A percentile compares a stretch with the other conserved stretches of the same genome.
phyloP scores from a whole-genome alignment of 1,139 yeast species.

The Diutina ranongensis region DNA sequence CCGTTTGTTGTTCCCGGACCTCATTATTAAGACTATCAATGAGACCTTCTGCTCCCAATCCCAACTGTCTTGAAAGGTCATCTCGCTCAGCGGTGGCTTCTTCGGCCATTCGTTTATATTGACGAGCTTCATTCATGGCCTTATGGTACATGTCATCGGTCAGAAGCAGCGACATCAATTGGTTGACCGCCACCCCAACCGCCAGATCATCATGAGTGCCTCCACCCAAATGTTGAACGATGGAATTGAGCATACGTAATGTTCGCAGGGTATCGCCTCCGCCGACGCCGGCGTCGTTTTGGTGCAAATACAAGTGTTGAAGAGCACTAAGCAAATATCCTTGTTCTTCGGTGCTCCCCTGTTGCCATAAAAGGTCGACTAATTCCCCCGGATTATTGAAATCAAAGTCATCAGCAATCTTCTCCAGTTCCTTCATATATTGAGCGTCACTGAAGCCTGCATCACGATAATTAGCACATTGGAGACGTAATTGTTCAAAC shows the following conservation, averaged over 20 bases:
- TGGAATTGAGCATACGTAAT: slow-evolving; percentile 69
- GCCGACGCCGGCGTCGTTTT: slow-evolving; percentile 43
- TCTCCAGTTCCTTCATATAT: slow-evolving; percentile 48
- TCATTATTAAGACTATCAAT: slow-evolving; percentile 63
- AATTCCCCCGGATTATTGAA: slow-evolving; percentile 70
- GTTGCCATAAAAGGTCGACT: slow-evolving; percentile 56
- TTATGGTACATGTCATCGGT: slow-evolving; percentile 85
- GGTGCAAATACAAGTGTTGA: slow-evolving; percentile 73
- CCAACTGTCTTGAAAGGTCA: slow-evolving; percentile 58
- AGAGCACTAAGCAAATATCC: slow-evolving; percentile 65
- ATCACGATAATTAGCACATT: slow-evolving; percentile 53
- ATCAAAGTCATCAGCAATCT: slow-evolving; percentile 49
- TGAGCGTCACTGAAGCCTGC: slow-evolving; percentile 62
- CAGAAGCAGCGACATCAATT: slow-evolving; percentile 64
- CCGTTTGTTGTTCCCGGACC: slow-evolving; percentile 60
- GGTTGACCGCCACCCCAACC: slow-evolving; percentile 73
- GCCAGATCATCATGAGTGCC: slow-evolving; percentile 55
- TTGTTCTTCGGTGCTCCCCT: slow-evolving; percentile 63
- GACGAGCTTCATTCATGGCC: slow-evolving; percentile 65
- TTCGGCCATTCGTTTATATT: slow-evolving; percentile 54
- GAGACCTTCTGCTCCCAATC: slow-evolving; percentile 77
- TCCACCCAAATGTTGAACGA: slow-evolving; percentile 53
- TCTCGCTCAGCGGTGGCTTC: slow-evolving; percentile 83
- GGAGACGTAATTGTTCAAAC: slow-evolving; percentile 53
- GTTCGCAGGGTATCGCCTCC: slow-evolving; percentile 48